These are phyloP conservation scores for Schizosaccharomyces osmophilus DNA, from an alignment of 805 yeast genomes.

Conservation along the genomic window DNA sequence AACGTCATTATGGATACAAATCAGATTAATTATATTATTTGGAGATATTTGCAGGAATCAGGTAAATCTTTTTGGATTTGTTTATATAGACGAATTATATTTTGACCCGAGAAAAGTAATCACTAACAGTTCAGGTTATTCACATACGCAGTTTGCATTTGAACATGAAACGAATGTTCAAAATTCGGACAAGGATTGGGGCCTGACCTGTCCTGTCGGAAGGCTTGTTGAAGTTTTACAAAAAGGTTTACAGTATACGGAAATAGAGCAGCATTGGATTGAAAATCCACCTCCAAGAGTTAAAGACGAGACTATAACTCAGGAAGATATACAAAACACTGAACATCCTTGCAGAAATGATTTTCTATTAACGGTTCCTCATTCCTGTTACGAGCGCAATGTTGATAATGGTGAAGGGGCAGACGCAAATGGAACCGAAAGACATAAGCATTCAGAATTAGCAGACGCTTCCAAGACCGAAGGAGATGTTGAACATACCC, in stretches of 20 bases:
- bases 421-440: no score
- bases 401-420: no score
- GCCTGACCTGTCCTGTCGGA: slow-evolving; percentile 31
- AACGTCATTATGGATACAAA: neutral
- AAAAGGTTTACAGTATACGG: slow-evolving; percentile 58
- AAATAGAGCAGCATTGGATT: slow-evolving; percentile 28
- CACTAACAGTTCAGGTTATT: neutral
- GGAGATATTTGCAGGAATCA: neutral
- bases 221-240: slow-evolving; percentile 61
- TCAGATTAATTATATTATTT: neutral
- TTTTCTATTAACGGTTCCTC: neutral
- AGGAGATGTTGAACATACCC: no score
- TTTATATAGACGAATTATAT: neutral
- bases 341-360: neutral
- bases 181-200: neutral
- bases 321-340: neutral
- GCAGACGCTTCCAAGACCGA: no score
- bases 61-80: neutral
- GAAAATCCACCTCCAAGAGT: neutral
- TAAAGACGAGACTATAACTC: neutral
- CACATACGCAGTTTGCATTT: neutral
- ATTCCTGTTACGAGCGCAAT: neutral
- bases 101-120: neutral
- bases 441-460: no score
- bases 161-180: neutral